These are phyloP conservation scores for Pleodorina starrii DNA, from an alignment of 139 green algal genomes.

Conservation along the genomic window DNA sequence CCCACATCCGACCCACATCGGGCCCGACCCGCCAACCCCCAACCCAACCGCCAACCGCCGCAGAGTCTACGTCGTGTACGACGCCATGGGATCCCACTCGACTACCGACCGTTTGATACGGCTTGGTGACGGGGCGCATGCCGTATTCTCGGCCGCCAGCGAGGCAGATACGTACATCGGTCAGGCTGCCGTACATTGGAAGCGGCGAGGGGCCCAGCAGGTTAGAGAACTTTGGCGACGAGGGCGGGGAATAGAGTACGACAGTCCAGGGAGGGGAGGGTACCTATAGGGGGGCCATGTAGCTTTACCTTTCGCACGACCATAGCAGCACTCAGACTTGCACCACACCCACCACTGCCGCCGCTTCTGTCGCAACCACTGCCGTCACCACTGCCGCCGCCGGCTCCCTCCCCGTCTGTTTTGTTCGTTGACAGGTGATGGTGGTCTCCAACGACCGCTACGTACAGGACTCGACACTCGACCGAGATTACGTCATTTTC, in stretches of 20 bases:
- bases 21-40: too few species aligned
- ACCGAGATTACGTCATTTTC: constrained; percentile 13
- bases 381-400: too few species aligned
- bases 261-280: too few species aligned
- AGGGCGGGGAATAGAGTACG: too few species aligned
- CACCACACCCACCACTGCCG: too few species aligned
- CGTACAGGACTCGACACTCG: not conserved
- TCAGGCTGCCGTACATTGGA: not conserved
- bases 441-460: constrained; percentile 44
- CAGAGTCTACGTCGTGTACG: constrained; percentile 46
- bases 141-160: not conserved
- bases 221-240: too few species aligned
- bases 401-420: not conserved
- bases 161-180: constrained; percentile 45
- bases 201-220: not conserved
- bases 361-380: too few species aligned
- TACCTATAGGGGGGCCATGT: too few species aligned
- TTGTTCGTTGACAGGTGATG: constrained; percentile 15
- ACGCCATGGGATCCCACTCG: constrained; percentile 8
- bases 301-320: too few species aligned
- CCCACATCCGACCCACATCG: too few species aligned
- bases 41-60: too few species aligned
- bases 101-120: not conserved
- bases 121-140: not conserved
- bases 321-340: too few species aligned